Evolutionary conservation across 1,284 basidiomycete species (phyloP), one percentile per base, ranked within the genome.

Genomic region (Vanrija humicola): DNA sequence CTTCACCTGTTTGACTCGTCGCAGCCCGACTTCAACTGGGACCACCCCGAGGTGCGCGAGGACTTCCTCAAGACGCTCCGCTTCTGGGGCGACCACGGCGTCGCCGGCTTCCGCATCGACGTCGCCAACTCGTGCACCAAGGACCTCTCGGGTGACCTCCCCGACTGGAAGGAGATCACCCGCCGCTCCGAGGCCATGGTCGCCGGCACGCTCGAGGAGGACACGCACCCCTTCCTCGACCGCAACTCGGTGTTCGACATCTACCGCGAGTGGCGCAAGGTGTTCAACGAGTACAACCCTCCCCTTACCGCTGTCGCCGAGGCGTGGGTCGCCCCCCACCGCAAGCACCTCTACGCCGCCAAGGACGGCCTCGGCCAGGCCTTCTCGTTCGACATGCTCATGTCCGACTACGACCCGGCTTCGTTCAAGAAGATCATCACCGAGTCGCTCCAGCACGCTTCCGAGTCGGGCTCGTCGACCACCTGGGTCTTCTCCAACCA

Each of bases 11-110:
- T 84, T 72, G 80, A 84, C 61, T 67, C 78, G 12, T 82, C 85
- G 61, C 88, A 89, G 75, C 88, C 88, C 0, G 88, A 90, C 70
- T 74, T 89, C 34, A 89, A 90, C 72, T 90, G 87, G 87, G 83
- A 86, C 43, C 85, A 87, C 67, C 79, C 80, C 0, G 80, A 81
- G 38, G 83, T 87, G 12, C 77, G 84, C 25, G 77, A 81, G 40
- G 85, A 84, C 3, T 82, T 89, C 23, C 83, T 81, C 76, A 82
- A 84, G 43, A 74, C 84, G 39, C 85, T 90, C 81, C 72, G 76
- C 34, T 90, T 88, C 74, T 90, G 87, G 88, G 80, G 86, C 23
- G 81, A 85, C 55, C 78, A 83, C 56, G 87, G 88, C 5, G 85
- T 86, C 56, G 84, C 87, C 58, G 89, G 88, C 2, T 90, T 89